A percentile compares a stretch with the other conserved stretches of the same genome.
Evolutionary conservation across 495 filamentous ascomycete genomes (phyloP).

Genomic region (Penicillium tannophilum): DNA sequence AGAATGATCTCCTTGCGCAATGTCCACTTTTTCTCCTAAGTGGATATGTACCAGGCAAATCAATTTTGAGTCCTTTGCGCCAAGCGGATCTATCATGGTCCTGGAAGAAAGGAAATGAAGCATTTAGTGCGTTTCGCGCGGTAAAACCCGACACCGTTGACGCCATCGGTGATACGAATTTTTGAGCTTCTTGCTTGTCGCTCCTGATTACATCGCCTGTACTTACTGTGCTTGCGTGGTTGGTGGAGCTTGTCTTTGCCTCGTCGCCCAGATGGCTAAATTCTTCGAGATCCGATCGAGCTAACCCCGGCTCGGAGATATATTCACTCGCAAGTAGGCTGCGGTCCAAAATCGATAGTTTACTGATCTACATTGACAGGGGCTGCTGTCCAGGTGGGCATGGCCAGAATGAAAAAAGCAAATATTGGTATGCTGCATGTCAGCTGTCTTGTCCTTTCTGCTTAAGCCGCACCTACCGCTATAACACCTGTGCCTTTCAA

Average conservation of each 20-base stretch:
- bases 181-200: background rate
- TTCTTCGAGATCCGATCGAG: background rate
- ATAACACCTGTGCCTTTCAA: background rate
- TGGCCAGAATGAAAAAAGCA: background rate
- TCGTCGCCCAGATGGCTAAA: background rate
- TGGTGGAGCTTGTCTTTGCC: background rate
- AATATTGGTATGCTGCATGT: background rate
- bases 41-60: background rate
- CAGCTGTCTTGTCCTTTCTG: background rate
- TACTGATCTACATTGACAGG: background rate
- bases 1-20: constrained; percentile 8
- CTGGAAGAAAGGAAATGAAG: constrained; percentile 1
- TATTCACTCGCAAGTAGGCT: background rate
- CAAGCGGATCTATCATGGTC: background rate
- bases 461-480: background rate
- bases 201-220: background rate
- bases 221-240: background rate
- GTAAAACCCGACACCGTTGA: background rate
- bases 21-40: background rate
- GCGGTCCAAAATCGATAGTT: background rate
- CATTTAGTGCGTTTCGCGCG: constrained; percentile 3
- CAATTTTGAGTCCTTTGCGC: background rate
- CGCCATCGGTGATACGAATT: background rate
- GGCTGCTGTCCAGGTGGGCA: background rate
- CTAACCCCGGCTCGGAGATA: background rate